These are phyloP conservation scores for Auriculariales sp. DNA, from an alignment of 768 basidiomycete species.

Conservation along the genomic window DNA sequence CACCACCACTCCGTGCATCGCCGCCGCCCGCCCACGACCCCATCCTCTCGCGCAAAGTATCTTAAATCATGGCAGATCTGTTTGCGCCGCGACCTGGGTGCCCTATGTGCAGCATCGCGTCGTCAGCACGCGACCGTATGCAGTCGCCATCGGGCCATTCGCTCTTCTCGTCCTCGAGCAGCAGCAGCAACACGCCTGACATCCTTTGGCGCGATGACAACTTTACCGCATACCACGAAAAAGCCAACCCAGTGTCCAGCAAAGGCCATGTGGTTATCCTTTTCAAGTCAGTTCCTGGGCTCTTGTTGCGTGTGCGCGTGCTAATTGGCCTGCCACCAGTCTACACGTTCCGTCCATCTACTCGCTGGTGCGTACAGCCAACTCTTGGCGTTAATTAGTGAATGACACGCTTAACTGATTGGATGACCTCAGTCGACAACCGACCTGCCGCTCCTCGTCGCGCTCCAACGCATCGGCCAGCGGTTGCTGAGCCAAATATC, in stretches of 20 bases:
- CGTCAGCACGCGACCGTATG: constrained; percentile 34
- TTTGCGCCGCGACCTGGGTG: constrained; percentile 49
- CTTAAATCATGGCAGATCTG: background rate
- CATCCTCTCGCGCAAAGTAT: background rate
- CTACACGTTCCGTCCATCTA: constrained; percentile 71
- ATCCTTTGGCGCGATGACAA: constrained; percentile 66
- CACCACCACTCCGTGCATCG: no score
- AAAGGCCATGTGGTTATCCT: constrained; percentile 58
- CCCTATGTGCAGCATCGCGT: constrained; percentile 62
- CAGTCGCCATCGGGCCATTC: constrained; percentile 31
- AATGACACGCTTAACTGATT: background rate
- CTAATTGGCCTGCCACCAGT: constrained; percentile 20
- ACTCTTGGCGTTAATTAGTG: constrained; percentile 2
- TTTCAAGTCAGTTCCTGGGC: constrained; percentile 43
- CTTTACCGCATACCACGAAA: constrained; percentile 62
- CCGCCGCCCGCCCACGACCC: background rate
- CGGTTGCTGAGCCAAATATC: constrained; percentile 32
- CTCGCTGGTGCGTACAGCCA: constrained; percentile 50
- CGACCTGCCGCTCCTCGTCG: constrained; percentile 58
- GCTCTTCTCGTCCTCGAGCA: constrained; percentile 6
- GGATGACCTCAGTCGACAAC: constrained; percentile 40
- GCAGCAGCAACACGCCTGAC: constrained; percentile 35
- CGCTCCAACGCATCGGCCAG: constrained; percentile 40
- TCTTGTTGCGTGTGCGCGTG: background rate
- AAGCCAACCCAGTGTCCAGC: constrained; percentile 53